These are phyloP conservation scores for Postia placenta DNA, from an alignment of 768 basidiomycete genomes.

Conservation along the genomic window DNA sequence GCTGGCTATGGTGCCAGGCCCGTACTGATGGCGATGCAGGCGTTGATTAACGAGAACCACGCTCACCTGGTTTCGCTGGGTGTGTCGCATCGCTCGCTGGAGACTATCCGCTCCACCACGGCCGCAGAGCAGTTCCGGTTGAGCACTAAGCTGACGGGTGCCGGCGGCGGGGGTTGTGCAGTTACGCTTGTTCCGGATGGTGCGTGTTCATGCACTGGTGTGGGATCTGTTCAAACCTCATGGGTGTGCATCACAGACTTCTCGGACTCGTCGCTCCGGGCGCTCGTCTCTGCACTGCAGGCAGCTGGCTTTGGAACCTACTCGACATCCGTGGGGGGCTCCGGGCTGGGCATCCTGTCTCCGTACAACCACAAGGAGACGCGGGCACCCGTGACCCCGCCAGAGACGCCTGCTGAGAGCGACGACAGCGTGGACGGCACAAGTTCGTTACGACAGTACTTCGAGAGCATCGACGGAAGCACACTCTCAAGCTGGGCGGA, in stretches of 20 bases:
- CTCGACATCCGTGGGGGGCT: conserved; percentile 89
- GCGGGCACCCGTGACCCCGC: conserved; percentile 17
- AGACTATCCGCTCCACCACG: conserved; percentile 73
- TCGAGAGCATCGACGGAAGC: conserved; percentile 35
- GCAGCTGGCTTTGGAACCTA: conserved; percentile 74
- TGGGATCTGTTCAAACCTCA: neutral
- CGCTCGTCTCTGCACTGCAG: conserved; percentile 55
- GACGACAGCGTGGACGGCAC: conserved; percentile 7
- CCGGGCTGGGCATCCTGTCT: conserved; percentile 82
- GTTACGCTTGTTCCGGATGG: conserved; percentile 94
- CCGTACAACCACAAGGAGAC: conserved; percentile 27
- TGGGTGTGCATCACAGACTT: conserved; percentile 49
- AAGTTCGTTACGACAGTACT: conserved; percentile 27
- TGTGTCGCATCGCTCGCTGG: conserved; percentile 87
- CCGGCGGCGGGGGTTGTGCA: conserved; percentile 97
- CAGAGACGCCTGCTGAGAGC: conserved; percentile 21
- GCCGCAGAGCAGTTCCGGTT: conserved; percentile 56
- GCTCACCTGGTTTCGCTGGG: conserved; percentile 74
- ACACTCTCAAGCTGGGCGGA: conserved; percentile 50
- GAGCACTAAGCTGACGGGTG: conserved; percentile 94
- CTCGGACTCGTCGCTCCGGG: conserved; percentile 46
- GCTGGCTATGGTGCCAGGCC: neutral
- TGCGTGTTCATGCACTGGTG: conserved; percentile 31
- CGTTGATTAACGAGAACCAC: conserved; percentile 87
- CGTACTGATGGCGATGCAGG: conserved; percentile 31